Base-by-base conservation (phyloP, 2,329 filamentous ascomycete genomes). In the Fusarium sp. region DNA sequence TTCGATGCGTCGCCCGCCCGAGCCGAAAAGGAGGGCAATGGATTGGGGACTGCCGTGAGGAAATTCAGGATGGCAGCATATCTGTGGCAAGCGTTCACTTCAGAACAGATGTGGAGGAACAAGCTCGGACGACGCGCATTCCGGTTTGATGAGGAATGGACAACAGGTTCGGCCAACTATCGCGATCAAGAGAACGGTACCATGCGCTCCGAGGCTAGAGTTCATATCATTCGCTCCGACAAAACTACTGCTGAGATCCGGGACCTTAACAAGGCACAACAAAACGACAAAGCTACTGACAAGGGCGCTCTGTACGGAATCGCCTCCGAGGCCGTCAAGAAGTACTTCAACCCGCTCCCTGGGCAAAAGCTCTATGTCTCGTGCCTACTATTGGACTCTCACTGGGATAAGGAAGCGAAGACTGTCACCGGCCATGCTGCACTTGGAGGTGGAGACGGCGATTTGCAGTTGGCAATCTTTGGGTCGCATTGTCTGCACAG, bases 11-110 rank as follows among this genome's bases (percentile, higher is more conserved):
- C 90, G 18, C 94, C 94, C 1, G 89, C 93, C 58, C 88, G 92
- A 51, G 83, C 88, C 59, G 89, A 92, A 79, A 90, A 87, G 72
- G 95, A 97, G 84, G 95, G 93, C 20, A 97, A 97, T 79, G 88
- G 87, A 2, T 78, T 98, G 38, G 91, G 95, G 14, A 89, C 89
- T 10, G 96, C 96, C 0, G 87, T 97, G 54, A 89, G 89, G 75
- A 99, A 99, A 79, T 98, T 96, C 78, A 89, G 95, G 69, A 98
- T 97, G 92, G 92, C 94, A 20, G 95, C 94, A 25, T 98, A 98
- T 78, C 85, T 98, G 16, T 98, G 96, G 95, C 96, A 99, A 79
- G 94, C 95, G 10, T 98, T 97, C 76, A 98, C 95, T 0, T 94
- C 93, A 9, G 96, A 99, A 79, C 95, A 98, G 79, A 98, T 98